Evolutionary conservation across 768 basidiomycete species (phyloP).

Genomic region (Boletellus ananas): DNA sequence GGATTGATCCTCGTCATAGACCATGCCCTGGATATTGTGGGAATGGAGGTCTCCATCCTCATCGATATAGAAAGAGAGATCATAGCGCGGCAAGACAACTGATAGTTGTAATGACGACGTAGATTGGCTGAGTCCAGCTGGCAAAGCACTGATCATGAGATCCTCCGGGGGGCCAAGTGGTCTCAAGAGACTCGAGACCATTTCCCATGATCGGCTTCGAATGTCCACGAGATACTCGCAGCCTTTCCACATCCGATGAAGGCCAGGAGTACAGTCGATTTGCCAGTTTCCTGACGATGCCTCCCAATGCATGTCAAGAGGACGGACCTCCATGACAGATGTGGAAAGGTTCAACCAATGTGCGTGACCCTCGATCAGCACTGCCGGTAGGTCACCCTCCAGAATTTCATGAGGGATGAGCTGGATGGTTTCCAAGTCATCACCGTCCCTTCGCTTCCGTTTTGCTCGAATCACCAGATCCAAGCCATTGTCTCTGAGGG

Average conservation of each 20-base stretch:
- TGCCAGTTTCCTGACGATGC: conserved; percentile 19
- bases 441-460: neutral
- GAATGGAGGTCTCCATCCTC: conserved; percentile 31
- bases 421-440: conserved; percentile 2
- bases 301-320: conserved; percentile 18
- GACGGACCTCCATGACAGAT: conserved; percentile 23
- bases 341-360: conserved; percentile 30
- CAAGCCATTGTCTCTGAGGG: conserved; percentile 8
- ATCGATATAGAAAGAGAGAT: conserved; percentile 37
- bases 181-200: no score
- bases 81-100: conserved; percentile 34
- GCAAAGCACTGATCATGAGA: no score
- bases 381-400: conserved; percentile 12
- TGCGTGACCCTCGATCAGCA: conserved; percentile 5
- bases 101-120: neutral
- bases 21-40: conserved; percentile 34
- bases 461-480: conserved; percentile 16
- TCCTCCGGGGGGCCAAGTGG: neutral
- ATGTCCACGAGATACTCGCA: conserved; percentile 19
- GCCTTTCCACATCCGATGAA: conserved; percentile 2
- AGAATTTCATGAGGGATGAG: conserved; percentile 21
- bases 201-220: conserved; percentile 19
- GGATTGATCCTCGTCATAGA: conserved; percentile 36
- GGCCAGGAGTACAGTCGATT: conserved; percentile 2
- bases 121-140: neutral